A percentile compares a stretch with the other conserved stretches of the same genome.
These are phyloP conservation scores for Pseudocercospora ulei DNA, from an alignment of 2,329 filamentous ascomycete species.

Conservation along the genomic window DNA sequence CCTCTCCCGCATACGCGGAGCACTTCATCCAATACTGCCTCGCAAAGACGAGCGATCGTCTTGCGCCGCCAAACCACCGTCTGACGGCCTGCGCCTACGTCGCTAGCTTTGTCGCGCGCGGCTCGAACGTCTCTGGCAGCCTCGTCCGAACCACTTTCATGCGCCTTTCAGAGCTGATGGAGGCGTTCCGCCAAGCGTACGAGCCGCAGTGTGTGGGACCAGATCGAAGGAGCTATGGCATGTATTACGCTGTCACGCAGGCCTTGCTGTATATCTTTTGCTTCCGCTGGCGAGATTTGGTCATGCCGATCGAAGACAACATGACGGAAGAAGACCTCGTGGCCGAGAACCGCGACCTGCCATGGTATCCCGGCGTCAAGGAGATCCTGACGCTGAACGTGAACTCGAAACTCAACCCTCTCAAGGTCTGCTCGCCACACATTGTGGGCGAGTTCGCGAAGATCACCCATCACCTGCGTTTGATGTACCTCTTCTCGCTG, in stretches of 20 bases:
- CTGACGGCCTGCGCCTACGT: conserved; percentile 86
- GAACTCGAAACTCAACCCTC: conserved; percentile 79
- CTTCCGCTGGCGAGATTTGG: conserved; percentile 91
- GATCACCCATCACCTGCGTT: conserved; percentile 71
- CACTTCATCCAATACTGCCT: conserved; percentile 51
- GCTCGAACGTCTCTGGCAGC: conserved; percentile 65
- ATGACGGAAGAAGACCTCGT: conserved; percentile 46
- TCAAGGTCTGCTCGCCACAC: conserved; percentile 83
- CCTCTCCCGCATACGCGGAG: conserved; percentile 65
- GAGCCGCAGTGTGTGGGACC: conserved; percentile 70
- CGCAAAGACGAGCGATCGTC: conserved; percentile 74
- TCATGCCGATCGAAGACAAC: conserved; percentile 44
- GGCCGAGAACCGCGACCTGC: conserved; percentile 61
- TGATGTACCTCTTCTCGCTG: conserved; percentile 80
- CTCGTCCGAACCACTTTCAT: conserved; percentile 75
- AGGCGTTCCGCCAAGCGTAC: conserved; percentile 61
- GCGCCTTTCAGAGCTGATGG: conserved; percentile 66
- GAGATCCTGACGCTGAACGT: conserved; percentile 68
- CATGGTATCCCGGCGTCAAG: conserved; percentile 66
- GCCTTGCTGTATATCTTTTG: conserved; percentile 91
- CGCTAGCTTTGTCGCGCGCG: conserved; percentile 85
- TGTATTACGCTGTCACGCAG: conserved; percentile 82
- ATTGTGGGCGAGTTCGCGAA: conserved; percentile 90
- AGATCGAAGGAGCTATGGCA: conserved; percentile 70
- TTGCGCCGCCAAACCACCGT: conserved; percentile 61